These are phyloP conservation scores for Thalassiosira exigua DNA, from an alignment of 352 stramenopile species.

Conservation along the genomic window DNA sequence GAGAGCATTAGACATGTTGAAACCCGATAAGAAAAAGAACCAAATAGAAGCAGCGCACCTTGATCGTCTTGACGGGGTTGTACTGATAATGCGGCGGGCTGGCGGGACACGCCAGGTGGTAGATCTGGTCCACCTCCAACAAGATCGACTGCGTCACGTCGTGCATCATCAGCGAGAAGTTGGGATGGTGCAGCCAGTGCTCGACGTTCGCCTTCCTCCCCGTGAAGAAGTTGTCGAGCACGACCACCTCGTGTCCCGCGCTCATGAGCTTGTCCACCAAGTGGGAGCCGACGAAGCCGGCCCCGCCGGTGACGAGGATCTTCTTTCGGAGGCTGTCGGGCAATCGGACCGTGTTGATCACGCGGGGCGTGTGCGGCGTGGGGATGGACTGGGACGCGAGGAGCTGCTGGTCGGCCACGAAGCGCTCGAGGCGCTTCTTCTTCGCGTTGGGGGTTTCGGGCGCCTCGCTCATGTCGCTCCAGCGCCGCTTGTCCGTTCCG, in stretches of 20 bases:
- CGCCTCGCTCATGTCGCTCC: no score
- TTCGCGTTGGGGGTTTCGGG: neutral
- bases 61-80: slow-evolving; percentile 98
- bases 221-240: slow-evolving; percentile 92
- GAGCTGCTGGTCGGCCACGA: slow-evolving; percentile 54
- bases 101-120: slow-evolving; percentile 96
- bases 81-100: slow-evolving; percentile 98
- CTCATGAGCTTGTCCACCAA: slow-evolving; percentile 84
- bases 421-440: slow-evolving; percentile 25
- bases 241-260: slow-evolving; percentile 93
- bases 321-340: slow-evolving; percentile 52
- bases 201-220: slow-evolving; percentile 88
- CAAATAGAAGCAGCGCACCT: slow-evolving; percentile 59
- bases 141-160: slow-evolving; percentile 96
- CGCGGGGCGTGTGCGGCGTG: slow-evolving; percentile 51
- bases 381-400: slow-evolving; percentile 62
- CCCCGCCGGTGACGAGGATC: slow-evolving; percentile 56
- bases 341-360: slow-evolving; percentile 60
- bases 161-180: slow-evolving; percentile 87
- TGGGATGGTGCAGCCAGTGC: slow-evolving; percentile 87
- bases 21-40: neutral
- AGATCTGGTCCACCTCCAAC: slow-evolving; percentile 98
- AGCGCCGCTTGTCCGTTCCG: no score
- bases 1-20: no score
- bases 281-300: slow-evolving; percentile 72